phyloP scores from a whole-genome alignment of 352 stramenopile species.

The Pythium aquatile region DNA sequence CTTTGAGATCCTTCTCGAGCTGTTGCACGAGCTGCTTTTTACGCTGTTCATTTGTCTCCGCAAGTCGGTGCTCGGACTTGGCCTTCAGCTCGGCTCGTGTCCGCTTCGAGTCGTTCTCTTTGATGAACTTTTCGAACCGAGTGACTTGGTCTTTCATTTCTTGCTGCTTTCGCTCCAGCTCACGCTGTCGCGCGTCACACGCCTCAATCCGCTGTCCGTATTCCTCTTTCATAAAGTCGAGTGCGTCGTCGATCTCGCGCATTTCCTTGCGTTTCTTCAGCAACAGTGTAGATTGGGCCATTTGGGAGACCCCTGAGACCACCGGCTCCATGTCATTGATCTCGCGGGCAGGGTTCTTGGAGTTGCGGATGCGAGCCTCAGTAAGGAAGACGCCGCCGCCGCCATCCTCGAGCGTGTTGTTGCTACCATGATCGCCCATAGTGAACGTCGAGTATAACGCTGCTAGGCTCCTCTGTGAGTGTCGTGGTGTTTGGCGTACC shows the following conservation, averaged over 20 bases:
- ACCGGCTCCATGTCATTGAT: conserved; percentile 75
- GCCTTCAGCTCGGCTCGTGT: conserved; percentile 85
- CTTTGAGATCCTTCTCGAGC: conserved; percentile 67
- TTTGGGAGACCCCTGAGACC: conserved; percentile 83
- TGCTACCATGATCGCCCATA: conserved; percentile 27
- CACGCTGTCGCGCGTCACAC: conserved; percentile 73
- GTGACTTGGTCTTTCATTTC: conserved; percentile 91
- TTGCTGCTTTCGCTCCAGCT: conserved; percentile 85
- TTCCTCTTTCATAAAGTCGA: conserved; percentile 94
- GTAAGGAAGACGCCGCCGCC: conserved; percentile 68
- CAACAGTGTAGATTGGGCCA: conserved; percentile 88
- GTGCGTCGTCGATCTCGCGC: conserved; percentile 88
- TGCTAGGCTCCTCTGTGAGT: too few relatives aligned
- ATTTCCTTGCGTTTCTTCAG: conserved; percentile 94
- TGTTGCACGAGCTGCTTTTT: conserved; percentile 71
- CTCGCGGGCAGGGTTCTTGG: conserved; percentile 48
- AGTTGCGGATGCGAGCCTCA: conserved; percentile 62
- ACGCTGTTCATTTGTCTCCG: conserved; percentile 76
- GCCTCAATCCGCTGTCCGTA: conserved; percentile 87
- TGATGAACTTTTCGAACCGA: conserved; percentile 93
- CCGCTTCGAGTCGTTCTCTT: conserved; percentile 92
- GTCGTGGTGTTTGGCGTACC: too few relatives aligned
- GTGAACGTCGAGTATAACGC: background rate
- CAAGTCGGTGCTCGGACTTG: conserved; percentile 79
- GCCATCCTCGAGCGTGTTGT: conserved; percentile 42